These are phyloP conservation scores for Odontarrhena argentea DNA, from an alignment of 345 rosid genomes.

Conservation along the genomic window DNA sequence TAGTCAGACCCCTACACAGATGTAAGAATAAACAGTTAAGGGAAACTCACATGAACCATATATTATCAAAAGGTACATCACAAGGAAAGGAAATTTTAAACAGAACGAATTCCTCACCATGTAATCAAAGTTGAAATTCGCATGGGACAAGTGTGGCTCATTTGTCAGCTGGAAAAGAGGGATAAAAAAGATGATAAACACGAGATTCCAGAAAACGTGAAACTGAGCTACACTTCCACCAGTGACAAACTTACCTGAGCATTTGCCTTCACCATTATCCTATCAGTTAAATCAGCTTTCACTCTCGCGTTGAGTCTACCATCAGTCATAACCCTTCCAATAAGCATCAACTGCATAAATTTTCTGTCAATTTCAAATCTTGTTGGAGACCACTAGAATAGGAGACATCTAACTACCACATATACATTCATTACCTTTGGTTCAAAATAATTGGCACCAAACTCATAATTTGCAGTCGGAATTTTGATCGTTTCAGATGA, in stretches of 20 bases:
- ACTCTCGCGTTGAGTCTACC: constrained; percentile 88
- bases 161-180: constrained; percentile 65
- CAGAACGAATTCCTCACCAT: constrained; percentile 51
- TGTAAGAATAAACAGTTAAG: neutral
- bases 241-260: constrained; percentile 58
- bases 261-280: constrained; percentile 74
- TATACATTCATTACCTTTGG: constrained; percentile 47
- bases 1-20: constrained; percentile 71
- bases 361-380: constrained; percentile 21
- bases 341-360: constrained; percentile 73
- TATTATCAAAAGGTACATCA: constrained; percentile 12
- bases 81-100: neutral
- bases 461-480: constrained; percentile 89
- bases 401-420: neutral
- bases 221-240: neutral
- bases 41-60: constrained; percentile 11
- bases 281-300: constrained; percentile 84
- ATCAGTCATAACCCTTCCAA: constrained; percentile 89
- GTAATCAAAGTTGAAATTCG: constrained; percentile 85
- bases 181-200: constrained; percentile 18
- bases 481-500: constrained; percentile 81
- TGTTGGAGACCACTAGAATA: constrained; percentile 7
- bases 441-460: constrained; percentile 87
- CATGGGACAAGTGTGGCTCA: constrained; percentile 89
- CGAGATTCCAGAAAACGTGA: neutral